phyloP scores from a whole-genome alignment of 495 filamentous ascomycete genomes.

The Achaetomiella virescens region DNA sequence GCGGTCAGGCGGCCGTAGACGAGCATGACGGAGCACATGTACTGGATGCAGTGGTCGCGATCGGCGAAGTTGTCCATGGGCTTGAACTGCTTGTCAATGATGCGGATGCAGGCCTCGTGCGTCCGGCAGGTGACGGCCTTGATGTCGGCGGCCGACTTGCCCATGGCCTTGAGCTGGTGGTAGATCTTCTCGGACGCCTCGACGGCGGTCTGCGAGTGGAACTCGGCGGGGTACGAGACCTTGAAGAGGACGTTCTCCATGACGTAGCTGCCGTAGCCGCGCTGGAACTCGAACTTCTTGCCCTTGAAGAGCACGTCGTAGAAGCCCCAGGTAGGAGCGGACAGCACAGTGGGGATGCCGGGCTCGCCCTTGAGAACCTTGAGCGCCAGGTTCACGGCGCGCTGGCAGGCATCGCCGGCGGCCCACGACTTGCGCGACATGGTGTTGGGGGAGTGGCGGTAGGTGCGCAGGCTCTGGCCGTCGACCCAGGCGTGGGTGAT shows the following conservation, averaged over 20 bases:
- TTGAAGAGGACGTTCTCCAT: slow-evolving; percentile 99
- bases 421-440: slow-evolving; percentile 99
- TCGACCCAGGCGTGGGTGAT: slow-evolving; percentile 97
- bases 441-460: slow-evolving; percentile 95
- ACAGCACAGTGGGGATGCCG: slow-evolving; percentile 86
- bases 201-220: slow-evolving; percentile 98
- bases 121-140: slow-evolving; percentile 88
- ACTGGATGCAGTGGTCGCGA: slow-evolving; percentile 98
- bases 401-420: slow-evolving; percentile 94
- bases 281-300: slow-evolving; percentile 92
- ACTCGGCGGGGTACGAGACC: slow-evolving; percentile 97
- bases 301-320: slow-evolving; percentile 97
- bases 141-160: slow-evolving; percentile 92
- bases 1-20: slow-evolving; percentile 88
- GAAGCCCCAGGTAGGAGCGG: slow-evolving; percentile 94
- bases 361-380: slow-evolving; percentile 91
- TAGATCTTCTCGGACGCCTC: slow-evolving; percentile 87
- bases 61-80: slow-evolving; percentile 99
- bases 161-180: slow-evolving; percentile 69
- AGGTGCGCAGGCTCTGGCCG: slow-evolving; percentile 91
- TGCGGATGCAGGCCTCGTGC: slow-evolving; percentile 95
- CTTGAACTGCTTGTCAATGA: slow-evolving; percentile 99
- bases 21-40: slow-evolving; percentile 96
- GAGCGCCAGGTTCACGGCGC: slow-evolving; percentile 87
- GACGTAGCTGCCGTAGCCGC: slow-evolving; percentile 93